These are phyloP conservation scores for Rhodotorula paludigena DNA, from an alignment of 768 basidiomycete species.

Conservation along the genomic window DNA sequence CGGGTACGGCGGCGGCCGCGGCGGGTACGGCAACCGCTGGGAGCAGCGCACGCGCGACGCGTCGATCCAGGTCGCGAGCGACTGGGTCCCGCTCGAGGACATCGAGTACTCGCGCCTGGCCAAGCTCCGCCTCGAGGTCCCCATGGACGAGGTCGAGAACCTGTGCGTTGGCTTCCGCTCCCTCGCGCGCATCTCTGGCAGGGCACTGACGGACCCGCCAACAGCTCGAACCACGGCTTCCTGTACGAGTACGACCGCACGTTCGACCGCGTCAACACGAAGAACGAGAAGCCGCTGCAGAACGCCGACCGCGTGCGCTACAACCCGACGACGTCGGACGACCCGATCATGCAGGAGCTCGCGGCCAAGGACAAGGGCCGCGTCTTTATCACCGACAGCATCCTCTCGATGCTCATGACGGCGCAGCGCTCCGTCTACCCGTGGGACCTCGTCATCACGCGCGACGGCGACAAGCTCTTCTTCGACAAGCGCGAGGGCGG, in stretches of 20 bases:
- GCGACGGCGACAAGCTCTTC: slow-evolving; percentile 87
- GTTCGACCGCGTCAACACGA: slow-evolving; percentile 92
- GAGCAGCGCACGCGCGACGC: slow-evolving; percentile 83
- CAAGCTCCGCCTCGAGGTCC: slow-evolving; percentile 89
- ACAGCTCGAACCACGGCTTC: slow-evolving; percentile 78
- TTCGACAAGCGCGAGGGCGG: slow-evolving; percentile 93
- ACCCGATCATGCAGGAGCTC: slow-evolving; percentile 92
- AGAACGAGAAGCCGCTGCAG: slow-evolving; percentile 83
- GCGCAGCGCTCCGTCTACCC: slow-evolving; percentile 92
- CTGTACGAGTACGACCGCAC: slow-evolving; percentile 87
- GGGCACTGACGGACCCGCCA: slow-evolving; percentile 18
- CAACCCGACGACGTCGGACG: slow-evolving; percentile 95
- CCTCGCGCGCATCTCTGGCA: background rate
- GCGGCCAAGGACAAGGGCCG: slow-evolving; percentile 73
- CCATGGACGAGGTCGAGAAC: slow-evolving; percentile 70
- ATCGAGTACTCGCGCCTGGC: slow-evolving; percentile 88
- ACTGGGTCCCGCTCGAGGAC: slow-evolving; percentile 95
- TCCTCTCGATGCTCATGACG: slow-evolving; percentile 92
- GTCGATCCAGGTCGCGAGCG: slow-evolving; percentile 82
- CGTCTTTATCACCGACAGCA: slow-evolving; percentile 90
- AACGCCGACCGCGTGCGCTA: slow-evolving; percentile 91
- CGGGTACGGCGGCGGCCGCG: slow-evolving; percentile 50
- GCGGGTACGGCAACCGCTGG: slow-evolving; percentile 87
- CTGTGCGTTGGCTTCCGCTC: slow-evolving; percentile 57
- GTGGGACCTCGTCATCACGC: slow-evolving; percentile 95